Evolutionary conservation across 441 rosid genomes (phyloP).

Genomic region (Populus hybrid): DNA sequence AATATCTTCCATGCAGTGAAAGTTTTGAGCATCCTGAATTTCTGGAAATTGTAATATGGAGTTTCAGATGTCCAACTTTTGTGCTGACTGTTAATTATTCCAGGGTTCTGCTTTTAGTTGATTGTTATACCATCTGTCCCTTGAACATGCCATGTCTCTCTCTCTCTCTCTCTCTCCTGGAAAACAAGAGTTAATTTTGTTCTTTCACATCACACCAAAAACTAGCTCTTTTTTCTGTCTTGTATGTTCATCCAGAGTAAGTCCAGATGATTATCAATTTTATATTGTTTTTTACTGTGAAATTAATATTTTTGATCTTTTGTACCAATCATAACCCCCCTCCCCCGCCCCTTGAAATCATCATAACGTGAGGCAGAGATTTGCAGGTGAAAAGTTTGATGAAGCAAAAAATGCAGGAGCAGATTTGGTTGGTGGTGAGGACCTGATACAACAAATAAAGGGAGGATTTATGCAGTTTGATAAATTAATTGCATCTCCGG

Average conservation of each 20-base stretch:
- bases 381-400: conserved; percentile 89
- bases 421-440: conserved; percentile 96
- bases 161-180: not conserved
- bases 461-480: conserved; percentile 98
- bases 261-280: not conserved
- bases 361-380: conserved; percentile 15
- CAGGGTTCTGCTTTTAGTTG: not conserved
- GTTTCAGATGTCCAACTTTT: not conserved
- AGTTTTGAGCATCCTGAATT: not conserved
- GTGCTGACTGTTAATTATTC: not conserved
- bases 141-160: not conserved
- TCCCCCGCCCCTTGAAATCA: not conserved
- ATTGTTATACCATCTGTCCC: not conserved
- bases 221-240: not conserved
- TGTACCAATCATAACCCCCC: not conserved
- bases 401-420: conserved; percentile 99
- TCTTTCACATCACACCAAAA: not conserved
- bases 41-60: too few relatives aligned
- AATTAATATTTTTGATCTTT: not conserved
- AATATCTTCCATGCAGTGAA: not conserved
- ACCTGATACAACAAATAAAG: conserved; percentile 86
- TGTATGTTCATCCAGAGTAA: not conserved
- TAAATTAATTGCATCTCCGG: conserved; percentile 96
- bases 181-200: not conserved
- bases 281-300: not conserved